phyloP scores from a whole-genome alignment of 192 early-diverging fungal genomes.

The Backusella westeae region DNA sequence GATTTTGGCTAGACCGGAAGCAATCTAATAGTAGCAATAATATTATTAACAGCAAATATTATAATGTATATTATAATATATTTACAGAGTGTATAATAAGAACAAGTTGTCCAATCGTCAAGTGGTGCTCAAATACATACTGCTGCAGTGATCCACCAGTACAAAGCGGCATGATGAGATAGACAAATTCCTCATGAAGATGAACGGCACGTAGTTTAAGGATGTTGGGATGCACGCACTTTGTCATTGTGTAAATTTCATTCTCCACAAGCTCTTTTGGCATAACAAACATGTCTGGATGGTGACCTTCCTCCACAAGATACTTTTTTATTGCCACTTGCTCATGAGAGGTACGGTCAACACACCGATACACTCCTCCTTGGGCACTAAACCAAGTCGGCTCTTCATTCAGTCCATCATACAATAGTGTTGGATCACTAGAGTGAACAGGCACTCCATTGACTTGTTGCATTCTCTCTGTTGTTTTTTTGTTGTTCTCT shows the following conservation, averaged over 20 bases:
- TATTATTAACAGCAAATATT: neutral
- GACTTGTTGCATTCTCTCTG: conserved; percentile 31
- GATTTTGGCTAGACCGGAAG: conserved; percentile 33
- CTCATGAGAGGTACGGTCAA: conserved; percentile 13
- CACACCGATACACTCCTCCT: conserved; percentile 37
- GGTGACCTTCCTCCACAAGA: conserved; percentile 29
- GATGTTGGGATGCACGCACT: conserved; percentile 33
- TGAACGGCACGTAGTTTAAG: conserved; percentile 31
- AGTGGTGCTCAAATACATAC: conserved; percentile 37
- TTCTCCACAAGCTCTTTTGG: conserved; percentile 39
- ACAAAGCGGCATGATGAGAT: conserved; percentile 38
- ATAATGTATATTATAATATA: too few relatives aligned
- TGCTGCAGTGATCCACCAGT: conserved; percentile 37
- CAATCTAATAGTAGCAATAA: conserved; percentile 18
- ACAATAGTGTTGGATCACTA: conserved; percentile 34
- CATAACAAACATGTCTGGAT: conserved; percentile 37
- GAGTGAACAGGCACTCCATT: conserved; percentile 34
- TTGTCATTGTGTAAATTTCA: conserved; percentile 41
- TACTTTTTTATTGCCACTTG: conserved; percentile 40
- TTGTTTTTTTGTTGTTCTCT: neutral
- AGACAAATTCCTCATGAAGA: conserved; percentile 33
- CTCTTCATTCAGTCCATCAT: conserved; percentile 30
- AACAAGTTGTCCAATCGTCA: conserved; percentile 32
- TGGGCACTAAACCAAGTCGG: conserved; percentile 41
- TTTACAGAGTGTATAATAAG: conserved; percentile 34